phyloP scores from a whole-genome alignment of 441 rosid genomes.

The Erodium trifolium region DNA sequence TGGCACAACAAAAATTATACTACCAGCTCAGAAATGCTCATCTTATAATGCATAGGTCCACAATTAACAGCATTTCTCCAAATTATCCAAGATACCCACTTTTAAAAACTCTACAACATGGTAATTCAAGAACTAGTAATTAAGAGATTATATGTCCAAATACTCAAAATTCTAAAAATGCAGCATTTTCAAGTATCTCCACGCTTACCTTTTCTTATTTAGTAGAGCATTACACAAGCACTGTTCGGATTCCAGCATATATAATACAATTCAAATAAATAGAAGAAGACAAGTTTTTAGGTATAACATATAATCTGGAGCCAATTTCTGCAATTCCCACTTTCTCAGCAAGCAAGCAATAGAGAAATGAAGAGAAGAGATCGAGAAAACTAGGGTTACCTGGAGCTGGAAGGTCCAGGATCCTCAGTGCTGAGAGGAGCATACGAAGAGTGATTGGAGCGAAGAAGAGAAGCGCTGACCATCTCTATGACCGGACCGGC shows the following conservation, averaged over 20 bases:
- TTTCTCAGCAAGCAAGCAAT: background rate
- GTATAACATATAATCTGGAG: background rate
- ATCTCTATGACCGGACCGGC: slow-evolving; percentile 19
- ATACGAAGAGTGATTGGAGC: slow-evolving; percentile 15
- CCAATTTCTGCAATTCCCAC: background rate
- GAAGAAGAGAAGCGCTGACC: slow-evolving; percentile 22
- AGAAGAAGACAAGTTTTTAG: background rate
- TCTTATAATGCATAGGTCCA: background rate
- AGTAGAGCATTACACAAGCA: background rate
- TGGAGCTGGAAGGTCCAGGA: slow-evolving; percentile 16
- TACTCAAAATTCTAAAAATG: background rate
- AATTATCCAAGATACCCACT: background rate
- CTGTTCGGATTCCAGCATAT: background rate
- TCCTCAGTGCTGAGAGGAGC: slow-evolving; percentile 23
- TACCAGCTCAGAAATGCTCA: background rate
- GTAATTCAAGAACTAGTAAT: background rate
- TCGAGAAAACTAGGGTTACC: background rate
- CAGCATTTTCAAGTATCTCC: background rate
- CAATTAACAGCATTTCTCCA: background rate
- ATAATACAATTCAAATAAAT: background rate
- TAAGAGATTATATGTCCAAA: background rate
- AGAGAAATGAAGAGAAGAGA: background rate
- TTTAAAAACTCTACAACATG: background rate
- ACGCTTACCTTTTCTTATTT: background rate
- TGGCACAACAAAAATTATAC: background rate